Conservation (phyloP, 2,329 filamentous ascomycete genomes). For the Tolypocladium amazonense region DNA sequence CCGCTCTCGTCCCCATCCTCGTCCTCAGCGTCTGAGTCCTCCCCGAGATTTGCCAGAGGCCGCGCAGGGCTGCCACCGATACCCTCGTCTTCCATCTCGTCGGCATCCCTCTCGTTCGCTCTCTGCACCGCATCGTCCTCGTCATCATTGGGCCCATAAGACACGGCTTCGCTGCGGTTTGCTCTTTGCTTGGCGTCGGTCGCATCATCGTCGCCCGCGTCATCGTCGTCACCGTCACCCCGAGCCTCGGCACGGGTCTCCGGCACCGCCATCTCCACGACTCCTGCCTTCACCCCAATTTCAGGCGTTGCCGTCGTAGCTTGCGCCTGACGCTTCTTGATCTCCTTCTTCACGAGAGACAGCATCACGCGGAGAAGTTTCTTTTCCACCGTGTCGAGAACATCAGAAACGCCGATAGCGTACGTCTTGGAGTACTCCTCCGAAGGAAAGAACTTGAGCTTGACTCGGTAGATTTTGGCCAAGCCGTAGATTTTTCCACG, state of each 20-base stretch:
- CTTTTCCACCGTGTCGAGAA: conserved; percentile 68
- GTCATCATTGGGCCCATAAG: conserved; percentile 87
- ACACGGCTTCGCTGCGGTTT: conserved; percentile 72
- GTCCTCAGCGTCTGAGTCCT: conserved; percentile 24
- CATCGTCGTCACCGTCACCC: conserved; percentile 52
- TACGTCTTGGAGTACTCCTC: conserved; percentile 80
- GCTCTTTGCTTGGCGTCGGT: conserved; percentile 63
- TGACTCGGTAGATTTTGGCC: conserved; percentile 78
- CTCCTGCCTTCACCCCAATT: conserved; percentile 47
- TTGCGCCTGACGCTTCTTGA: conserved; percentile 67
- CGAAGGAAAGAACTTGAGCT: conserved; percentile 72
- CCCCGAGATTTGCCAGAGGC: conserved; percentile 7
- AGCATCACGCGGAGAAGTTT: conserved; percentile 67
- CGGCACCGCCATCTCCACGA: conserved; percentile 37
- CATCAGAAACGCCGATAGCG: conserved; percentile 67
- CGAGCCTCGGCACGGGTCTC: conserved; percentile 19
- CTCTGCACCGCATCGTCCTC: conserved; percentile 70
- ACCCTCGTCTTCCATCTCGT: conserved; percentile 37
- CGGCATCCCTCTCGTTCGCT: conserved; percentile 21
- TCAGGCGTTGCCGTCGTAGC: conserved; percentile 65
- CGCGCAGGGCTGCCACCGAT: conserved; percentile 38
- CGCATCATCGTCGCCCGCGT: conserved; percentile 70
- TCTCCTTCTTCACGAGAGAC: conserved; percentile 60
- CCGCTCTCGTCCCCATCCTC: conserved; percentile 28
- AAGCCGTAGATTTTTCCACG: conserved; percentile 55